phyloP scores from a whole-genome alignment of 768 basidiomycete genomes.

The Collybia mongolica region DNA sequence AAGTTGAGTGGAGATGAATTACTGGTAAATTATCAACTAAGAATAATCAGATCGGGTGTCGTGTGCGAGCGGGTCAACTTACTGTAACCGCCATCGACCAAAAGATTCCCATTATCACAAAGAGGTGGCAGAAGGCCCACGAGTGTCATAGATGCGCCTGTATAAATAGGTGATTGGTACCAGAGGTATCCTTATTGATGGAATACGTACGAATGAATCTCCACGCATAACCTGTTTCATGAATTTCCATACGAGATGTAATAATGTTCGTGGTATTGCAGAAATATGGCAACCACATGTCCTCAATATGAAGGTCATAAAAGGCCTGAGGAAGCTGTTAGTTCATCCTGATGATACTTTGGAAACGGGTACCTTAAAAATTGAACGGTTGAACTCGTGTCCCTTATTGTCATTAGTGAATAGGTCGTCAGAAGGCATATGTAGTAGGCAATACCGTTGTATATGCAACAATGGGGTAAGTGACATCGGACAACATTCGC shows the following conservation, averaged over 20 bases:
- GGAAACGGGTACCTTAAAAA: constrained; percentile 71
- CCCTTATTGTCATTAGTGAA: constrained; percentile 48
- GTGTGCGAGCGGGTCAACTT: constrained; percentile 23
- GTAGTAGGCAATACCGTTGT: constrained; percentile 56
- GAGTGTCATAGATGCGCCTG: constrained; percentile 95
- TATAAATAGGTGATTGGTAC: not conserved
- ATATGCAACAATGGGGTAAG: constrained; percentile 89
- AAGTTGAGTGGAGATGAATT: constrained; percentile 14
- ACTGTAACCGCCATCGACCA: constrained; percentile 91
- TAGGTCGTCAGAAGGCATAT: constrained; percentile 4
- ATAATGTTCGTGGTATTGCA: constrained; percentile 98
- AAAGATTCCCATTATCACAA: constrained; percentile 90
- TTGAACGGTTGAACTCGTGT: constrained; percentile 91
- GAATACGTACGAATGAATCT: constrained; percentile 70
- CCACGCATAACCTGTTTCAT: constrained; percentile 99
- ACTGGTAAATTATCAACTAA: constrained; percentile 90
- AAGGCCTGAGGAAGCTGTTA: constrained; percentile 55
- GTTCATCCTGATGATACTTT: not conserved
- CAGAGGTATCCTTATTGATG: constrained; percentile 1
- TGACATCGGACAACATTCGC: constrained; percentile 91
- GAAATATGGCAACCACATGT: constrained; percentile 99
- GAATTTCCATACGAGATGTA: constrained; percentile 94
- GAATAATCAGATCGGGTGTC: constrained; percentile 7
- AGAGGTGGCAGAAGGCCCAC: constrained; percentile 94
- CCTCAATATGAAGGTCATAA: constrained; percentile 92